phyloP scores from a whole-genome alignment of 129 eudicot species.

The Centaurea solstitialis region DNA sequence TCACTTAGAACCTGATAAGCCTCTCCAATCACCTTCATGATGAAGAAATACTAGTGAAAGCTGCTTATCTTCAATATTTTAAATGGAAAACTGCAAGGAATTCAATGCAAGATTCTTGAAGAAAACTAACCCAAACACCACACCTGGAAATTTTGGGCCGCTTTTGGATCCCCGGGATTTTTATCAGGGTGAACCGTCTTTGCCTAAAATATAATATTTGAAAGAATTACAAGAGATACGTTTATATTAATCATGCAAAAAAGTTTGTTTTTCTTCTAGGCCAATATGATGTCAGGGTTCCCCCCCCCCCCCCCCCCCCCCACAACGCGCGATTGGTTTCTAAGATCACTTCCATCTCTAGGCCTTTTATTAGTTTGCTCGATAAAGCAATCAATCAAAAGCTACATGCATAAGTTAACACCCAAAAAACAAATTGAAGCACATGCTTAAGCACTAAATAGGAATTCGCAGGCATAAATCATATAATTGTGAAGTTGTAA shows the following conservation, averaged over 20 bases:
- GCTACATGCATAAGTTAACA: not conserved
- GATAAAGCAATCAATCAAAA: not conserved
- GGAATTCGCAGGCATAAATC: not conserved
- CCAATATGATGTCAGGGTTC: not conserved
- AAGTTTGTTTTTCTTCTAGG: not conserved
- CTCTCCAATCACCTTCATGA: conserved; percentile 75
- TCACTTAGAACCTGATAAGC: conserved; percentile 96
- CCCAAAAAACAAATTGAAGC: not conserved
- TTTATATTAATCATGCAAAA: not conserved
- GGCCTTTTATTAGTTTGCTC: not conserved
- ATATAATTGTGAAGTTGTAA: not conserved
- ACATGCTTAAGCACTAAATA: not conserved
- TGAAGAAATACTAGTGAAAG: not conserved
- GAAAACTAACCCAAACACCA: not conserved
- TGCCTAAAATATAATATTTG: conserved; percentile 29
- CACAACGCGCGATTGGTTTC: not conserved
- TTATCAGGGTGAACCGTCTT: conserved; percentile 88
- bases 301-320: too few relatives aligned
- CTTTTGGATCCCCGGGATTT: conserved; percentile 87
- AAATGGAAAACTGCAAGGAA: not conserved
- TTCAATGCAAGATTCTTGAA: not conserved
- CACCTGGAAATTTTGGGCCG: conserved; percentile 87
- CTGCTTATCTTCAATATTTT: not conserved
- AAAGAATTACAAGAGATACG: not conserved
- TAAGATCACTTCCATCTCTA: not conserved